These are phyloP conservation scores for Geoglossum glabrum DNA, from an alignment of 495 filamentous ascomycete species.

Conservation along the genomic window DNA sequence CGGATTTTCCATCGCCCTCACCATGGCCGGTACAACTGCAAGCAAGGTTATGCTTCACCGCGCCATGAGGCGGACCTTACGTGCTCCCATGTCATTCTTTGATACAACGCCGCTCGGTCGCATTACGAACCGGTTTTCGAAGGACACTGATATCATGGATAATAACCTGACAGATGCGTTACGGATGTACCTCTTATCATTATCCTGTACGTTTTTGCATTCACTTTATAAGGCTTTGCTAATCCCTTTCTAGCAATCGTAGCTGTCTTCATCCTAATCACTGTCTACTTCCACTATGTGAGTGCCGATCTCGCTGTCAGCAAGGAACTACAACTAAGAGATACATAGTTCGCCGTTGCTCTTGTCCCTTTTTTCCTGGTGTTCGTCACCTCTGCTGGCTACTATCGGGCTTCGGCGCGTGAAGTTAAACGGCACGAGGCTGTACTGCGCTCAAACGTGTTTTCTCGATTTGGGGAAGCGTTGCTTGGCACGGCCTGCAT, in stretches of 20 bases:
- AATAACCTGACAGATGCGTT: slow-evolving; percentile 13
- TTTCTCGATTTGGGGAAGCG: slow-evolving; percentile 1
- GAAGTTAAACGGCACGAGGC: slow-evolving; percentile 90
- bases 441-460: slow-evolving; percentile 51
- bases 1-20: slow-evolving; percentile 13
- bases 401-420: slow-evolving; percentile 77
- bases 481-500: slow-evolving; percentile 1
- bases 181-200: slow-evolving; percentile 8
- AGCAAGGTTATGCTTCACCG: slow-evolving; percentile 3
- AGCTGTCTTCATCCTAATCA: slow-evolving; percentile 71
- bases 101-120: slow-evolving; percentile 29
- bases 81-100: slow-evolving; percentile 21
- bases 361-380: slow-evolving; percentile 59
- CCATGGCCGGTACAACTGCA: slow-evolving; percentile 10
- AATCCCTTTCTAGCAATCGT: slow-evolving; percentile 14
- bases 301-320: slow-evolving; percentile 5
- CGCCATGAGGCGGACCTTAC: background rate
- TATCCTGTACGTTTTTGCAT: slow-evolving; percentile 25
- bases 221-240: background rate
- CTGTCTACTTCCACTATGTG: slow-evolving; percentile 73
- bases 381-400: slow-evolving; percentile 66
- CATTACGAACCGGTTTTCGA: slow-evolving; percentile 31
- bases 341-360: slow-evolving; percentile 53
- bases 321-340: background rate
- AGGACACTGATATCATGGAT: slow-evolving; percentile 27